Evolutionary conservation across 352 stramenopile genomes (phyloP), one percentile per base, ranked within the genome.

Genomic region (Pythium inflatum): DNA sequence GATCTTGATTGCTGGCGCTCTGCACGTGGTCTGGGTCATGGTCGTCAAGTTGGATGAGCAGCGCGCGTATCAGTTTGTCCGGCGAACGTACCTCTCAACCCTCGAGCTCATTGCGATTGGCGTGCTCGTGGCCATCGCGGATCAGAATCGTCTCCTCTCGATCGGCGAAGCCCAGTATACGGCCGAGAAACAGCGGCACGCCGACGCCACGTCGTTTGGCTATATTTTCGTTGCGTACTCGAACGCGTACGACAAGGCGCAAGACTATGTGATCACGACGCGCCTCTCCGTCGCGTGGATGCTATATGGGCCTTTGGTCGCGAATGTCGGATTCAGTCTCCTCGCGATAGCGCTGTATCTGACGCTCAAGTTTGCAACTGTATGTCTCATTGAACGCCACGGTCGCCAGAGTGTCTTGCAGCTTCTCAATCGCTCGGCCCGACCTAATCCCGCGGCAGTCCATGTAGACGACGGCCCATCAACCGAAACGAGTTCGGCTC

Each of bases 181-280:
- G 3, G 11, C 68, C 13, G 70, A 76, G 27, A 18, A 36, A 2
- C 70, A 76, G 49, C 70, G 70, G 3, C 36, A 28, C 12, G 55
- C 48, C 22, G 68, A 75, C 43, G 24, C 53, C 33, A 31, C 36
- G 5, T 62, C 48, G 27, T 71, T 58, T 6, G 14, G 20, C 45
- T 60, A 54, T 14, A 27, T 34, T 1, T n/a, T n/a, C n/a, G 31
- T 68, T 63, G 62, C 51, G 43, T 33, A 56, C 0, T 33, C 51
- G 30, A 68, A 71, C 48, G 49, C 57, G 36, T 73, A 63, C 59
- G 70, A 80, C 55, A 77, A 85, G 30, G 48, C 75, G 61, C 70
- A 70, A 16, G 48, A 76, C 36, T 66, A 40, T 22, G 45, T 70
- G 48, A 30, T 76, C 25, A 27, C 5, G 7, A 72, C 62, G n/a